Evolutionary conservation across 331 rosid species (phyloP).

Genomic region (Arachis monticola): DNA sequence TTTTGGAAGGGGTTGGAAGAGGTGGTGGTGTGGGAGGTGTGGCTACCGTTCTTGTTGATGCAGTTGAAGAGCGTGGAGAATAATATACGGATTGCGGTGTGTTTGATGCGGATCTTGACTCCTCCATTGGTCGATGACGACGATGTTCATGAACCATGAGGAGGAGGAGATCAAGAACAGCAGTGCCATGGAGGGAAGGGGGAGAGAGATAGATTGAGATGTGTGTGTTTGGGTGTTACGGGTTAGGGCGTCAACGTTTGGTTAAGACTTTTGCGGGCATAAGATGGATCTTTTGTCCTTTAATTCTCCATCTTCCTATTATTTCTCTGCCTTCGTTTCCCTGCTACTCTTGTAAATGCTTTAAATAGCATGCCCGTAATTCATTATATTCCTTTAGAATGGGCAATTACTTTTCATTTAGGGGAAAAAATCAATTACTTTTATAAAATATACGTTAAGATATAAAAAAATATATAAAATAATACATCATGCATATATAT

Average conservation of each 20-base stretch:
- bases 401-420: too few relatives aligned
- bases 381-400: too few relatives aligned
- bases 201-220: not conserved
- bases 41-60: conserved; percentile 29
- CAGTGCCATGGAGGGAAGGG: conserved; percentile 35
- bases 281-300: conserved; percentile 35
- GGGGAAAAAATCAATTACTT: too few relatives aligned
- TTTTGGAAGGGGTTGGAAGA: conserved; percentile 38
- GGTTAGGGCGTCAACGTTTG: conserved; percentile 20
- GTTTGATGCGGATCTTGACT: conserved; percentile 28
- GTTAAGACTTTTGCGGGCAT: conserved; percentile 32
- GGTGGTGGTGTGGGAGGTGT: conserved; percentile 55
- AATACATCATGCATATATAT: too few relatives aligned
- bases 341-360: not conserved
- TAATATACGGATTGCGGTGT: not conserved
- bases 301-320: conserved; percentile 3
- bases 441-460: too few relatives aligned
- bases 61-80: conserved; percentile 16
- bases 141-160: conserved; percentile 17
- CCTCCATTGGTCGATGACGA: conserved; percentile 44
- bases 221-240: not conserved
- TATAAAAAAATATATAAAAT: too few relatives aligned
- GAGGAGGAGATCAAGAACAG: conserved; percentile 15
- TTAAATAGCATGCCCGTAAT: conserved; percentile 16
- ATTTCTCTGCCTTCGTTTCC: conserved; percentile 15